phyloP scores from a whole-genome alignment of 2,329 filamentous ascomycete genomes.

The Leptographium lundbergii region DNA sequence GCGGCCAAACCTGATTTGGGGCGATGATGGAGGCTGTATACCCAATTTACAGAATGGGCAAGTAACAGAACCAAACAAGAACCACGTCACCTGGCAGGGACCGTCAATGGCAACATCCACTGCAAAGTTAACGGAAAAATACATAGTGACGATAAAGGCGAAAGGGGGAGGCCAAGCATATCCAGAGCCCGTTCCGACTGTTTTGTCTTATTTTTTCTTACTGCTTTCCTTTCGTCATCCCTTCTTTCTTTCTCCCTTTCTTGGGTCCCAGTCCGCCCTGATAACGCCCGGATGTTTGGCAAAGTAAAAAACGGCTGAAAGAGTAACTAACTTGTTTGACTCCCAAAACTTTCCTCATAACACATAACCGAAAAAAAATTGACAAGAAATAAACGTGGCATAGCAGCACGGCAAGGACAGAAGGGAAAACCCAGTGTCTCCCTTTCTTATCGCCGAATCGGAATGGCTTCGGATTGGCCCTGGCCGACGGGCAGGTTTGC shows the following conservation, averaged over 20 bases:
- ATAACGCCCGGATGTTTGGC: background rate
- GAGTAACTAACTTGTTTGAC: background rate
- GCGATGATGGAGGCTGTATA: background rate
- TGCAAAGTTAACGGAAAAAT: background rate
- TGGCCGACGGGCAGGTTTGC: slow-evolving; percentile 3
- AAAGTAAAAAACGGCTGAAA: background rate
- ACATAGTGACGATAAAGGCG: background rate
- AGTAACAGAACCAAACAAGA: too few relatives aligned
- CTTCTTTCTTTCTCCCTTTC: background rate
- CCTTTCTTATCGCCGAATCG: slow-evolving; percentile 44
- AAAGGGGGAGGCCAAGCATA: background rate
- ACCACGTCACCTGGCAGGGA: too few relatives aligned
- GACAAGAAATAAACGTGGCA: background rate
- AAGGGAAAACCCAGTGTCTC: background rate
- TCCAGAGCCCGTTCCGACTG: background rate
- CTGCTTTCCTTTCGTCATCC: too few relatives aligned
- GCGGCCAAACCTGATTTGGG: too few relatives aligned
- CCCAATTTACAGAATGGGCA: too few relatives aligned
- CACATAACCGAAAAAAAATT: background rate
- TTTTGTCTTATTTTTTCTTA: background rate
- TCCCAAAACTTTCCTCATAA: background rate
- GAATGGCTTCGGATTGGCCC: slow-evolving; percentile 36
- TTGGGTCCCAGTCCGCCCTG: background rate
- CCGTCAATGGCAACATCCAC: too few relatives aligned
- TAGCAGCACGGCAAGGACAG: background rate